Base-by-base conservation (phyloP, 139 green algal genomes). In the Deuterostichococcus epilithicus region DNA sequence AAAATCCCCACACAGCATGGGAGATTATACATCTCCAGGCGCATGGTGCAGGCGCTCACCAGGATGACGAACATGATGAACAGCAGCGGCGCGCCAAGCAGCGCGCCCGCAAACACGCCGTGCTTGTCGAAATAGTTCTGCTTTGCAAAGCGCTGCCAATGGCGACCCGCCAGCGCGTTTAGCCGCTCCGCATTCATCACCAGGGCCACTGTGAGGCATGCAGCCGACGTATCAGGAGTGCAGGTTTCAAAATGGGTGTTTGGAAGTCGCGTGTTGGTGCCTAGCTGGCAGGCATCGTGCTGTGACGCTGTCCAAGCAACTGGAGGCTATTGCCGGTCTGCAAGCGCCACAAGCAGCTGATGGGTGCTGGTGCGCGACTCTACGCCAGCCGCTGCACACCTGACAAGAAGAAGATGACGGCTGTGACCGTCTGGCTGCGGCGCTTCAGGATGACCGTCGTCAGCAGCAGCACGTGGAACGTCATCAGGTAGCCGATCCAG, bases 51-150 rank as follows among this genome's bases (percentile, higher is more conserved):
- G n/a, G 42, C 13, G 20, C 82, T 67, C 36, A 90, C 78, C 76
- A 90, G 60, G 26, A 88, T 77, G 13, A 86, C 66, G 28, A 89
- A 78, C 84, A 90, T 90, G 70, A 76, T 75, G 65, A 90, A 26
- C 23, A 90, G 36, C 6, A 90, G 78, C 0, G 86, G 86, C 0
- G 73, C 84, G 1, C 84, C 89, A 3, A 90, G 69, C 6, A 90
- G 15, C 18, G 84, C 82, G 6, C 84, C 84, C 0, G 75, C 76
- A 44, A 90, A 90, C 38, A 87, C 77, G 58, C 86, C 84, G n/a
- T 86, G 70, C 1, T 65, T 32, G 37, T 90, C 78, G 76, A 90
- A 90, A 72, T 90, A 90, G 33, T 82, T 74, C n/a, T 90, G 86
- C 37, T 52, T 67, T 25, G 86, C 59, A 76, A 90, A 90, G 3